These are phyloP conservation scores for Ilyonectria robusta DNA, from an alignment of 2,329 filamentous ascomycete genomes.

Conservation along the genomic window DNA sequence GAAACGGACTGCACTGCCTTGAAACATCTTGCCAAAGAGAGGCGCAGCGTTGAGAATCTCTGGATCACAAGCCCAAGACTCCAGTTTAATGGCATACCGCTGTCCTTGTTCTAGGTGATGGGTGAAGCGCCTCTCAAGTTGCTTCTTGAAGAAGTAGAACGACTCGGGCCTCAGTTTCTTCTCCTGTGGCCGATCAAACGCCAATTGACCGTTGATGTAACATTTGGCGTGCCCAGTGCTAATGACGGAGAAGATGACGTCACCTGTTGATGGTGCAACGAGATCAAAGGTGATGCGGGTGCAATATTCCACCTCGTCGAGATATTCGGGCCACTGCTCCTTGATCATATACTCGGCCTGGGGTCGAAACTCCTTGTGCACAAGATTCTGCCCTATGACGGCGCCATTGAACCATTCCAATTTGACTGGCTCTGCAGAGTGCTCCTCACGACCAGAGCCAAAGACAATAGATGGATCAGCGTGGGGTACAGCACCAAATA, in stretches of 20 bases:
- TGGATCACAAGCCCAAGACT: conserved; percentile 31
- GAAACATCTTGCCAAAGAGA: conserved; percentile 29
- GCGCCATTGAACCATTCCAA: conserved; percentile 28
- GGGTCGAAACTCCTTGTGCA: conserved; percentile 11
- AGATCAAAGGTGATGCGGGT: conserved; percentile 28
- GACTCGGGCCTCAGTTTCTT: conserved; percentile 13
- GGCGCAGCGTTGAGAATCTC: conserved; percentile 16
- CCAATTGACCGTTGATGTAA: conserved; percentile 16
- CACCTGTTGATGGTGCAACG: conserved; percentile 12
- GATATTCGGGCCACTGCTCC: conserved; percentile 30
- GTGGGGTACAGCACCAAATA: conserved; percentile 23
- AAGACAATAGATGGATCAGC: conserved; percentile 12
- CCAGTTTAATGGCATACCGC: conserved; percentile 4
- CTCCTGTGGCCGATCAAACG: conserved; percentile 9
- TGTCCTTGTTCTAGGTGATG: not conserved
- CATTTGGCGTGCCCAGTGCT: conserved; percentile 24
- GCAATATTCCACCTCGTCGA: conserved; percentile 20
- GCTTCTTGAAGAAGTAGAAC: conserved; percentile 24
- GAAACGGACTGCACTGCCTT: conserved; percentile 27
- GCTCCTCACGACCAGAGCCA: not conserved
- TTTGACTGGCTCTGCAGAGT: conserved; percentile 1
- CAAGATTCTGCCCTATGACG: conserved; percentile 24
- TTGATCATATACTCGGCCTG: conserved; percentile 36
- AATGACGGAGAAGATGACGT: conserved; percentile 28
- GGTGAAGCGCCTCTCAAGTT: conserved; percentile 21